These are phyloP conservation scores for Acanthamoeba sp. DNA, from an alignment of 208 protist species.

Conservation along the genomic window DNA sequence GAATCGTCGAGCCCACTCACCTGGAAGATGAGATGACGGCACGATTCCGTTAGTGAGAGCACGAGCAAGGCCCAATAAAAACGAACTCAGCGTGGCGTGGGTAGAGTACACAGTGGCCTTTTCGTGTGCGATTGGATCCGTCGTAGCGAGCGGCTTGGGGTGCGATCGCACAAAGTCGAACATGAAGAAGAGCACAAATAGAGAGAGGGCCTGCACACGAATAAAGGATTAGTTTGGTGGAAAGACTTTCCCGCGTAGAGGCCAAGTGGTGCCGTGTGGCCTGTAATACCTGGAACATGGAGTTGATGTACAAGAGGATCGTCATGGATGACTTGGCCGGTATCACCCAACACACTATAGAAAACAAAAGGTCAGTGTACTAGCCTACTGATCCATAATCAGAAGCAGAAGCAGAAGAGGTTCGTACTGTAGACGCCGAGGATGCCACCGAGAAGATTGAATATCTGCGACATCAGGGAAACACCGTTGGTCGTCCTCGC, in stretches of 20 bases:
- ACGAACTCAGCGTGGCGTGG: no score
- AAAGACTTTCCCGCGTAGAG: not conserved
- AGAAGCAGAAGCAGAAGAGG: not conserved
- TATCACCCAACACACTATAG: slow-evolving; percentile 20
- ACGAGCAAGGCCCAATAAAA: no score
- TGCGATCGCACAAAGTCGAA: not conserved
- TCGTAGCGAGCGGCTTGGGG: not conserved
- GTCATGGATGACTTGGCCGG: slow-evolving; percentile 41
- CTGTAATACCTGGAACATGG: slow-evolving; percentile 51
- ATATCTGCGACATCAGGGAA: not conserved
- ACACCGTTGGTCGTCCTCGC: slow-evolving; percentile 9
- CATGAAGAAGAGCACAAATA: not conserved
- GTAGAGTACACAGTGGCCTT: not conserved
- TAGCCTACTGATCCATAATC: no score
- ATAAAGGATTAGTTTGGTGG: not conserved
- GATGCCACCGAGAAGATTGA: slow-evolving; percentile 11
- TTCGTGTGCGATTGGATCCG: not conserved
- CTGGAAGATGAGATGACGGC: no score
- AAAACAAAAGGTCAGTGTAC: not conserved
- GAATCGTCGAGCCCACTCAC: no score
- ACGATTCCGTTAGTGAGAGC: no score
- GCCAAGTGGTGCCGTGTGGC: not conserved
- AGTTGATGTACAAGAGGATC: slow-evolving; percentile 54
- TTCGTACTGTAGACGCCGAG: slow-evolving; percentile 40
- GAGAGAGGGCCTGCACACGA: not conserved